Percentiles rank a stretch among this genome's conserved stretches.
Evolutionary conservation across 352 stramenopile species (phyloP).

Genomic region (Globisporangium ultimum): DNA sequence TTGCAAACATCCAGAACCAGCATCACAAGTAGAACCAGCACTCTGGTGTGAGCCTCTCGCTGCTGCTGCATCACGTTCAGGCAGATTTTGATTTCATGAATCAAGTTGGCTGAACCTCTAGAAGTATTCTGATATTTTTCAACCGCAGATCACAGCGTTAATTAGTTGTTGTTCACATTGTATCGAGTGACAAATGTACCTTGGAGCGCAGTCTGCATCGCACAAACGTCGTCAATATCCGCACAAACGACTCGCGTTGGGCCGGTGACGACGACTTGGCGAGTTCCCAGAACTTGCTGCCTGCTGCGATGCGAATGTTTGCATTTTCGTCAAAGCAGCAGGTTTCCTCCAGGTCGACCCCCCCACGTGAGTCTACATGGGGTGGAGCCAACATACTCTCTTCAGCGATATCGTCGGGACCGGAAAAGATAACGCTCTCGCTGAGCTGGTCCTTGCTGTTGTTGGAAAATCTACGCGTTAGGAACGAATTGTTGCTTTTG

Average conservation of each 20-base stretch:
- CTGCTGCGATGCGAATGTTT: slow-evolving; percentile 33
- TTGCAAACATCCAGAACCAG: slow-evolving; percentile 34
- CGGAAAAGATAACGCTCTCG: slow-evolving; percentile 14
- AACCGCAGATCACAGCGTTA: neutral
- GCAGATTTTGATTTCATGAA: slow-evolving; percentile 38
- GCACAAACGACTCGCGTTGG: slow-evolving; percentile 28
- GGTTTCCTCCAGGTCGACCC: slow-evolving; percentile 40
- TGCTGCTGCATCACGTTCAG: slow-evolving; percentile 26
- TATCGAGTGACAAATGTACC: slow-evolving; percentile 5
- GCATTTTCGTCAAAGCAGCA: slow-evolving; percentile 42
- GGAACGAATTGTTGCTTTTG: neutral
- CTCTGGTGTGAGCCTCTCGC: slow-evolving; percentile 21
- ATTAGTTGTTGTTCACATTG: neutral
- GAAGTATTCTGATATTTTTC: neutral
- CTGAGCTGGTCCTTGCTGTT: slow-evolving; percentile 2
- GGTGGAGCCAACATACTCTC: slow-evolving; percentile 7
- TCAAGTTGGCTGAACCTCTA: slow-evolving; percentile 1
- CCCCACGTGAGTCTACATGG: slow-evolving; percentile 1
- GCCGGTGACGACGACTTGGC: slow-evolving; percentile 9
- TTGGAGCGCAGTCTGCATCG: slow-evolving; percentile 25
- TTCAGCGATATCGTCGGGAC: neutral
- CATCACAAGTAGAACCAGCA: slow-evolving; percentile 29
- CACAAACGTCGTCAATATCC: slow-evolving; percentile 35
- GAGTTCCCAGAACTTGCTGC: slow-evolving; percentile 42
- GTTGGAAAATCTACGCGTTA: neutral